These are phyloP conservation scores for Talaromyces pinophilus DNA, from an alignment of 2,329 filamentous ascomycete species.

Conservation along the genomic window DNA sequence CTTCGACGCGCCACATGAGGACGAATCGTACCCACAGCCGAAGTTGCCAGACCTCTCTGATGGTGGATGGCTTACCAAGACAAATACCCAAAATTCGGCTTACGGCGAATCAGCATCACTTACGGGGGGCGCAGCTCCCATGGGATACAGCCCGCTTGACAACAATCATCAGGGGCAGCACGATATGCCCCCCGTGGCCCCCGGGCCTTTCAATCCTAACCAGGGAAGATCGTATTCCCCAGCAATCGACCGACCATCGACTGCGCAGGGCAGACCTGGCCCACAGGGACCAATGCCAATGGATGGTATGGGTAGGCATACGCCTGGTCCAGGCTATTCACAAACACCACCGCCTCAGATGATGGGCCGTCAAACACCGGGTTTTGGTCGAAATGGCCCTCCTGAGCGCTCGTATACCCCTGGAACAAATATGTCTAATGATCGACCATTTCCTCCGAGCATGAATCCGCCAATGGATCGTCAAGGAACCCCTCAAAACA, in stretches of 20 bases:
- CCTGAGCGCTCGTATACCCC: slow-evolving; percentile 14
- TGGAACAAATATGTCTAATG: slow-evolving; percentile 5
- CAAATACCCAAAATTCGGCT: slow-evolving; percentile 52
- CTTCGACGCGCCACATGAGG: slow-evolving; percentile 24
- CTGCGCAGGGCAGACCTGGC: slow-evolving; percentile 31
- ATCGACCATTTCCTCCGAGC: not conserved
- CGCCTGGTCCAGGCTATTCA: slow-evolving; percentile 25
- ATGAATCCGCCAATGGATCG: slow-evolving; percentile 8
- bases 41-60: slow-evolving; percentile 48
- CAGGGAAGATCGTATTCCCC: slow-evolving; percentile 31
- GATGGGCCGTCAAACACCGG: slow-evolving; percentile 25
- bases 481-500: slow-evolving; percentile 10
- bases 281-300: slow-evolving; percentile 33
- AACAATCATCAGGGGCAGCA: slow-evolving; percentile 30
- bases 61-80: slow-evolving; percentile 46
- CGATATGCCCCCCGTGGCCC: slow-evolving; percentile 33
- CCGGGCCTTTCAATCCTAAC: slow-evolving; percentile 31
- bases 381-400: slow-evolving; percentile 8
- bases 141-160: slow-evolving; percentile 41
- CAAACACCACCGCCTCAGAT: slow-evolving; percentile 26
- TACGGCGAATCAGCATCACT: slow-evolving; percentile 56
- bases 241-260: slow-evolving; percentile 28
- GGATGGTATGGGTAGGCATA: slow-evolving; percentile 28
- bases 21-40: slow-evolving; percentile 28
- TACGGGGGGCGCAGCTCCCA: slow-evolving; percentile 35